These are phyloP conservation scores for Stipa capillata DNA, from an alignment of 176 grass and related monocot genomes.

Conservation along the genomic window DNA sequence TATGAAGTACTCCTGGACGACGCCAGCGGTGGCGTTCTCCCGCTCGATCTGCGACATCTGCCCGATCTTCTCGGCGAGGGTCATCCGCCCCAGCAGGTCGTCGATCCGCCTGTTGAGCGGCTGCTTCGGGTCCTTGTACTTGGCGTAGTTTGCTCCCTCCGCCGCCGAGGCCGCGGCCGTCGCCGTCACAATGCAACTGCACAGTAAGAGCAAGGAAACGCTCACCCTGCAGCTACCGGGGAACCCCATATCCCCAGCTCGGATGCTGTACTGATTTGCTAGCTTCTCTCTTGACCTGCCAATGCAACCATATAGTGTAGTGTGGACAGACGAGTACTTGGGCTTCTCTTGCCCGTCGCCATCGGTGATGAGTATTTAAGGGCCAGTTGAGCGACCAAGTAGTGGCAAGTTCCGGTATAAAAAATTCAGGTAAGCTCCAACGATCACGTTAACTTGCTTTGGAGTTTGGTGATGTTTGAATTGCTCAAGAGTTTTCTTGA, in stretches of 20 bases:
- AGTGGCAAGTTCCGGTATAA: not conserved
- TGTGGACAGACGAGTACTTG: not conserved
- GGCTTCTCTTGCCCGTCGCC: not conserved
- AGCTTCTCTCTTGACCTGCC: not conserved
- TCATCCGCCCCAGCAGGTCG: conserved; percentile 45
- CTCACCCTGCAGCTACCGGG: not conserved
- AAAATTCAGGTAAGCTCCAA: not conserved
- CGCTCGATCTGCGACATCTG: conserved; percentile 69
- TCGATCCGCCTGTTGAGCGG: conserved; percentile 26
- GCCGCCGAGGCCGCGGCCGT: not conserved
- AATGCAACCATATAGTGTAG: not conserved
- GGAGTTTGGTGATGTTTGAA: too few species aligned
- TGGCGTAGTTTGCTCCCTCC: not conserved
- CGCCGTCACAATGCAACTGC: not conserved
- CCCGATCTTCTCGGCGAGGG: conserved; percentile 50
- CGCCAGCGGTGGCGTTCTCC: conserved; percentile 32
- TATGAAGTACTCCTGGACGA: conserved; percentile 39
- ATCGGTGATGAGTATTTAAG: not conserved
- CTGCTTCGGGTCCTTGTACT: conserved; percentile 48
- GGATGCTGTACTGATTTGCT: not conserved
- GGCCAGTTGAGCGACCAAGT: not conserved
- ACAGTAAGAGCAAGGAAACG: not conserved
- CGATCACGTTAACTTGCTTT: not conserved
- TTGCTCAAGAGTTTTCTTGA: not conserved
- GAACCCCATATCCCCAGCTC: not conserved